Percentiles rank a stretch among this genome's conserved stretches.
These are phyloP conservation scores for Neurospora hispaniola DNA, from an alignment of 495 filamentous ascomycete genomes.

Conservation along the genomic window DNA sequence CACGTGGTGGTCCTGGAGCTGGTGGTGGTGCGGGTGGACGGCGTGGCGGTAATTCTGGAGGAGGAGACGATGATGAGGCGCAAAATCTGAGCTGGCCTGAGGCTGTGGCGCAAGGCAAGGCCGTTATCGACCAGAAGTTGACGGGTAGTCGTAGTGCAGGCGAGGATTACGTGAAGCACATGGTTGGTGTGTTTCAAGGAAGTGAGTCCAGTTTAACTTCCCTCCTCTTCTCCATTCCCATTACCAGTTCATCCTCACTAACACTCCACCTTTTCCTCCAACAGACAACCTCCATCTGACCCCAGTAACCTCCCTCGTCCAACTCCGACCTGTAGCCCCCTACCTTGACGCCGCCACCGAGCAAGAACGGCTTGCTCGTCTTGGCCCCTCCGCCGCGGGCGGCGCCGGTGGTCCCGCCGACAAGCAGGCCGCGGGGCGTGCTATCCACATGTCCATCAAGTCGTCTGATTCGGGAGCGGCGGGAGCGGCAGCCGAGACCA, in stretches of 20 bases:
- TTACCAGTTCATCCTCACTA: not conserved
- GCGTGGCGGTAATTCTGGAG: conserved; percentile 3
- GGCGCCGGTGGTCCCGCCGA: conserved; percentile 5
- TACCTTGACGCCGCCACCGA: conserved; percentile 37
- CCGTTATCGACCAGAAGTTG: conserved; percentile 33
- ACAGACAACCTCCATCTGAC: conserved; percentile 39
- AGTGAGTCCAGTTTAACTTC: conserved; percentile 17
- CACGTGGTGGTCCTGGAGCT: not conserved
- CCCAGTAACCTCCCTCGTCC: conserved; percentile 32
- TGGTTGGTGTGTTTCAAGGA: conserved; percentile 41
- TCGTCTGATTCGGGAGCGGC: conserved; percentile 12
- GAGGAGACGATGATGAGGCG: conserved; percentile 12
- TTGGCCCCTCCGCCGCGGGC: conserved; percentile 8
- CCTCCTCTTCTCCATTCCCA: not conserved
- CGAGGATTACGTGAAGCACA: conserved; percentile 29
- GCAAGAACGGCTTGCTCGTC: conserved; percentile 30
- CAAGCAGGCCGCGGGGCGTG: conserved; percentile 19
- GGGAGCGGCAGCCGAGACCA: conserved; percentile 33
- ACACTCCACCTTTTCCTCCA: not conserved
- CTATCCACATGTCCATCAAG: conserved; percentile 45
- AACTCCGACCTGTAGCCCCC: conserved; percentile 36
- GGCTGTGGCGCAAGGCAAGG: conserved; percentile 33
- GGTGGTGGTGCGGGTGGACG: conserved; percentile 12
- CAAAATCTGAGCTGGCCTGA: conserved; percentile 32
- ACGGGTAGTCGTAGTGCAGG: conserved; percentile 27